These are phyloP conservation scores for Populus tomentosa DNA, from an alignment of 441 rosid genomes.

Conservation along the genomic window DNA sequence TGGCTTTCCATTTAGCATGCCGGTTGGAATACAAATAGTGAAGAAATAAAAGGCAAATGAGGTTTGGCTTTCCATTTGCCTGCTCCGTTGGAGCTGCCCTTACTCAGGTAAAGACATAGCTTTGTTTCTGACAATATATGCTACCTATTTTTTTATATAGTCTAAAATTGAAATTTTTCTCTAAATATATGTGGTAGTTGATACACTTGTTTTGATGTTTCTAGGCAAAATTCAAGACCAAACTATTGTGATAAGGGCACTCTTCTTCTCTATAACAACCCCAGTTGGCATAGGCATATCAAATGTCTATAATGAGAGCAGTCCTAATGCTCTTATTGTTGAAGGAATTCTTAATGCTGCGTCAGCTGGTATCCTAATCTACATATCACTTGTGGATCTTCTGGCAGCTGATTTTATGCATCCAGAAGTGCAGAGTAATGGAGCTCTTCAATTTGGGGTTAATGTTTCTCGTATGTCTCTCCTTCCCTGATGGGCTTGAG, in stretches of 20 bases:
- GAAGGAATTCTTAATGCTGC: constrained; percentile 52
- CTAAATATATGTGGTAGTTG: no score
- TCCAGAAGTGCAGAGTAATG: constrained; percentile 44
- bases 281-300: constrained; percentile 56
- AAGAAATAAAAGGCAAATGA: no score
- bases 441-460: constrained; percentile 34
- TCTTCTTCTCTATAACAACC: constrained; percentile 59
- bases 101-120: constrained; percentile 19
- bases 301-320: constrained; percentile 32
- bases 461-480: constrained; percentile 47
- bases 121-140: no score
- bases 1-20: no score
- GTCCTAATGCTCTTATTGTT: constrained; percentile 43
- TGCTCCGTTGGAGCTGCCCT: no score
- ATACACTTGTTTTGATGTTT: neutral
- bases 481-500: constrained; percentile 62
- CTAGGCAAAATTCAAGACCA: constrained; percentile 51
- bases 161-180: neutral
- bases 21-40: no score
- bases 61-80: no score
- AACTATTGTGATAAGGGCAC: constrained; percentile 34
- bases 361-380: constrained; percentile 62
- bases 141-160: neutral
- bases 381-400: constrained; percentile 73
- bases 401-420: constrained; percentile 61